Evolutionary conservation across 2,329 filamentous ascomycete genomes (phyloP), one percentile per base, ranked within the genome.

Genomic region (Byssothecium circinans): DNA sequence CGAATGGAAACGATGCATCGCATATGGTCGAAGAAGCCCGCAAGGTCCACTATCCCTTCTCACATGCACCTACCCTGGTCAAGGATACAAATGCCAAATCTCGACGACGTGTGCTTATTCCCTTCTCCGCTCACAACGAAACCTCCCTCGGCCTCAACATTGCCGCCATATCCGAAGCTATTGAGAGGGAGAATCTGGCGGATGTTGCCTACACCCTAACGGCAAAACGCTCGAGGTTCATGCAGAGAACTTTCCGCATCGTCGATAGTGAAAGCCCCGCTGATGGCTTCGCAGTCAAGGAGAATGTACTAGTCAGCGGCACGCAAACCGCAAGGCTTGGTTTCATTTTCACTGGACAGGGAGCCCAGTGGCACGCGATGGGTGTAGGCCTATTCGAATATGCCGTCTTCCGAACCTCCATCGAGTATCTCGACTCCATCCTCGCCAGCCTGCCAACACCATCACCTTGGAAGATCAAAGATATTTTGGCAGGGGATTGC

Each of bases 341-440:
- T 1, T 55, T 58, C 29, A 48, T 65, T 8, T 68, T 66, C 29
- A 68, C 62, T 1, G 65, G 65, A 1, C 65, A 68, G 43, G 65
- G 64, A n/a, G 63, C 63, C 0, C 65, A 68, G 20, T 67, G 61
- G 54, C 25, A 30, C 0, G 41, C 29, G 7, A 68, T 69, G 64
- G 63, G 56, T 3, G 32, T 12, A 1, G 54, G 55, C 6, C 56
- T 67, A 0, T 41, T 59, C 11, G 17, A 47, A 1, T 56, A 55
- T 33, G 23, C 32, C 15, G 5, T 45, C 2, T 53, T 63, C 32
- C 29, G 48, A 11, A 25, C 44, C 25, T 32, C 47, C 14, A 38
- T 64, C 3, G 3, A 27, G 2, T 34, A 47, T 8, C 40, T 47
- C 7, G 52, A 54, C 33, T 15, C 38, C 3, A 37, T 50, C 12